Conservation (phyloP, 106 monocot species). For the Allium fistulosum region DNA sequence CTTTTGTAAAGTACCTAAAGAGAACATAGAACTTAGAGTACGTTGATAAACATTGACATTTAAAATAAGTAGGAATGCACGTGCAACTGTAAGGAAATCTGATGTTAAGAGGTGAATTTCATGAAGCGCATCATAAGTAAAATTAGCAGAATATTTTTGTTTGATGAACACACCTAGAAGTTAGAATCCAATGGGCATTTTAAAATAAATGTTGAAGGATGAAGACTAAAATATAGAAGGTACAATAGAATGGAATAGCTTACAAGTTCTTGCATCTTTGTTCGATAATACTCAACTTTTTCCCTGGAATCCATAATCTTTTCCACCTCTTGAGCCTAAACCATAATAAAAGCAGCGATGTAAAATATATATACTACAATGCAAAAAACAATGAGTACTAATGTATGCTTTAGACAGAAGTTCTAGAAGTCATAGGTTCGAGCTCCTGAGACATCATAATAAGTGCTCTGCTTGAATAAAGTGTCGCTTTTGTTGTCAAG, state of each 20-base stretch:
- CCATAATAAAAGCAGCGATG: not conserved
- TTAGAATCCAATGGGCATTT: not conserved
- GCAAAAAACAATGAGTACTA: too few species aligned
- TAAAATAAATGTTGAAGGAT: not conserved
- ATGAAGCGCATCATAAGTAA: not conserved
- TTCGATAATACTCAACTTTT: constrained; percentile 66
- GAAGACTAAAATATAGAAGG: not conserved
- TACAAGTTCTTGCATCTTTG: constrained; percentile 76
- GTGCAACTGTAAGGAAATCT: not conserved
- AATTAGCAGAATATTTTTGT: not conserved
- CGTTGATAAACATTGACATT: not conserved
- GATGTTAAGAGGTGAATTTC: not conserved
- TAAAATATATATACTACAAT: too few species aligned
- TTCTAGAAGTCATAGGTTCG: too few species aligned
- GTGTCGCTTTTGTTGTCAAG: too few species aligned
- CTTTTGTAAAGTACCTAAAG: constrained; percentile 91
- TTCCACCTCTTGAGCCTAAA: constrained; percentile 39
- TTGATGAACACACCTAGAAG: too few species aligned
- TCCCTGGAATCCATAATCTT: constrained; percentile 68
- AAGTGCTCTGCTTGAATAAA: too few species aligned
- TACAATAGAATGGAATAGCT: constrained; percentile 12
- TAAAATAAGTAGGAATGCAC: not conserved
- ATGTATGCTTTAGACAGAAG: too few species aligned
- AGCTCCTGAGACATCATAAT: too few species aligned
- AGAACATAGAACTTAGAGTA: not conserved